These are phyloP conservation scores for Serendipita sp. DNA, from an alignment of 768 basidiomycete genomes.

Conservation along the genomic window DNA sequence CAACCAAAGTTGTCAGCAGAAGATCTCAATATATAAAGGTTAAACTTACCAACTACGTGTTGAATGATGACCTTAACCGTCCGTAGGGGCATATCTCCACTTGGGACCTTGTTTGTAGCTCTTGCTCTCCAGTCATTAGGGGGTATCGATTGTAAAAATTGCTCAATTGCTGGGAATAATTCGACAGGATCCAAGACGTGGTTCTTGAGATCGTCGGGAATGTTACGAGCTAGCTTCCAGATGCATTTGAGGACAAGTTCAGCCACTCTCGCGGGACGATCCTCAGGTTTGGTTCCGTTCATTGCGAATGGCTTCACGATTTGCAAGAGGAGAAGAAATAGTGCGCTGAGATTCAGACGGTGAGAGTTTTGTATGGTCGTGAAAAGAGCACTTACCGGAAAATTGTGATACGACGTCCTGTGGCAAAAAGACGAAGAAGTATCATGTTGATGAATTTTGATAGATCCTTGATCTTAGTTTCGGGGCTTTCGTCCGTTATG, in stretches of 20 bases:
- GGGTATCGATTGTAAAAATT: constrained; percentile 82
- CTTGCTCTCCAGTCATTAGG: constrained; percentile 94
- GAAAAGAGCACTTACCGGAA: constrained; percentile 48
- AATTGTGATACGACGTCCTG: constrained; percentile 75
- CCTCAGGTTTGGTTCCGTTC: constrained; percentile 53
- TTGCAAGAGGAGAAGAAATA: constrained; percentile 68
- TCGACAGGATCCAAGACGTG: constrained; percentile 70
- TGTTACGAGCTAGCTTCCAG: constrained; percentile 92
- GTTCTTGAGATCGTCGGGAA: constrained; percentile 79
- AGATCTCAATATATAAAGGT: background rate
- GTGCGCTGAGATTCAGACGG: constrained; percentile 30
- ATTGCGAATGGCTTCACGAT: constrained; percentile 72
- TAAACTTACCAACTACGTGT: constrained; percentile 75
- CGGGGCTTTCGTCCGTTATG: constrained; percentile 77
- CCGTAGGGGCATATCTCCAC: constrained; percentile 93
- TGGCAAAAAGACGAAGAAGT: constrained; percentile 81
- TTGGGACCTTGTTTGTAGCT: constrained; percentile 78
- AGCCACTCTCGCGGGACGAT: constrained; percentile 74
- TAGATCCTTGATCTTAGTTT: constrained; percentile 78
- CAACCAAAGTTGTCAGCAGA: constrained; percentile 11
- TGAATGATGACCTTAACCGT: constrained; percentile 98
- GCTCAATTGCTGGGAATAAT: constrained; percentile 81
- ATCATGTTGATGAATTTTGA: constrained; percentile 99
- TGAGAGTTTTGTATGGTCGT: background rate
- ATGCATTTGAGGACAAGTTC: constrained; percentile 92